Percentiles rank a stretch among this genome's conserved stretches.
These are phyloP conservation scores for Alternaria burnsii DNA, from an alignment of 2,329 filamentous ascomycete genomes.

Conservation along the genomic window DNA sequence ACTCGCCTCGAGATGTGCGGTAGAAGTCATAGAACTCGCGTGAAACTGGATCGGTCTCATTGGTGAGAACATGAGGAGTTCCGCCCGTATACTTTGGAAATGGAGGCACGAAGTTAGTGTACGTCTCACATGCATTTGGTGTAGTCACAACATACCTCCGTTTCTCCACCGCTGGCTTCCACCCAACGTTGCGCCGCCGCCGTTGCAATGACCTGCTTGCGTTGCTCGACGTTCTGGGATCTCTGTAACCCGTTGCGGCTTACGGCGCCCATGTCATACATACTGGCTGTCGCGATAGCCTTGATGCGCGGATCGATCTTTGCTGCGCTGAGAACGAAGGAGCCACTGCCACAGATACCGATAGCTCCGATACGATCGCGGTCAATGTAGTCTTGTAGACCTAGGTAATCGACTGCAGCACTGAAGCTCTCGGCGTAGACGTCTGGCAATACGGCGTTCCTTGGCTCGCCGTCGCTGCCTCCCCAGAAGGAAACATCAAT, in stretches of 20 bases:
- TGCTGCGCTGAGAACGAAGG: constrained; percentile 47
- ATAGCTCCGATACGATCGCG: constrained; percentile 8
- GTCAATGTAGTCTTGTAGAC: neutral
- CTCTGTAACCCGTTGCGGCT: constrained; percentile 19
- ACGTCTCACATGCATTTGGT: neutral
- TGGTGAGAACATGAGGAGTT: constrained; percentile 24
- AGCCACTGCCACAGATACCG: constrained; percentile 39
- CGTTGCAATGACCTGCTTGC: constrained; percentile 16
- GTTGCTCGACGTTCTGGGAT: constrained; percentile 18
- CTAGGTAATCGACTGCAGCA: constrained; percentile 42
- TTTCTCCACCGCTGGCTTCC: constrained; percentile 18
- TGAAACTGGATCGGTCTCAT: constrained; percentile 24
- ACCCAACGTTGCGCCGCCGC: constrained; percentile 20
- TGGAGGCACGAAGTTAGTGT: neutral
- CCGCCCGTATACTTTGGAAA: constrained; percentile 8
- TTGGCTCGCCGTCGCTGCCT: constrained; percentile 36
- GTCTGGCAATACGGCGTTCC: constrained; percentile 37
- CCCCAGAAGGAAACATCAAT: constrained; percentile 38
- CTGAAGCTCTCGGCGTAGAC: constrained; percentile 42
- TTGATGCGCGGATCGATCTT: constrained; percentile 43
- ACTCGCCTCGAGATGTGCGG: neutral
- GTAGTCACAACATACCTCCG: neutral
- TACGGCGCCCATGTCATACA: constrained; percentile 30
- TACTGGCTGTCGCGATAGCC: constrained; percentile 32
- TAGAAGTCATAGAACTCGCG: constrained; percentile 36